A percentile compares a stretch with the other conserved stretches of the same genome.
phyloP scores from a whole-genome alignment of 495 filamentous ascomycete genomes.

The Penicillium bovifimosum region DNA sequence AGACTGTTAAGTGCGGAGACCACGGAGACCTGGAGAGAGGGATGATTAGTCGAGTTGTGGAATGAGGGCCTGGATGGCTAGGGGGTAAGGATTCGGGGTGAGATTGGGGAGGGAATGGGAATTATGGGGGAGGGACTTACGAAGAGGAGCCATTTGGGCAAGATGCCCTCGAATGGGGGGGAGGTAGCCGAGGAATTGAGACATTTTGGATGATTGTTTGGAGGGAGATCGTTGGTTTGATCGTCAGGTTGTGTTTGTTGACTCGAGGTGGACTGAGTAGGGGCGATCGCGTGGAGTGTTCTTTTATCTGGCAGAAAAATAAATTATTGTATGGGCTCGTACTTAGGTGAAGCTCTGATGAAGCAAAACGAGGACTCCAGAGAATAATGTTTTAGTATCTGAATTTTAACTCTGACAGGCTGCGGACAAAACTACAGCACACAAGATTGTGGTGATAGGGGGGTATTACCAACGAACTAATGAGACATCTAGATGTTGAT shows the following conservation, averaged over 20 bases:
- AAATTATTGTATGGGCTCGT: not conserved
- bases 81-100: not conserved
- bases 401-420: too few relatives aligned
- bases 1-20: constrained; percentile 74
- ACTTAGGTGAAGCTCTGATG: too few relatives aligned
- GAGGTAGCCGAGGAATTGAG: constrained; percentile 35
- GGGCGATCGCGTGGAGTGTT: too few relatives aligned
- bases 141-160: constrained; percentile 64
- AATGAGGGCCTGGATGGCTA: not conserved
- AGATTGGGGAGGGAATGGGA: not conserved
- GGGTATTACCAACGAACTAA: too few relatives aligned
- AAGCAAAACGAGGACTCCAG: too few relatives aligned
- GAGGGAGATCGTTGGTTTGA: not conserved
- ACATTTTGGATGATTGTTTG: constrained; percentile 19
- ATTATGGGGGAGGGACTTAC: constrained; percentile 32
- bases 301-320: not conserved
- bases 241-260: not conserved
- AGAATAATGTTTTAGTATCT: too few relatives aligned
- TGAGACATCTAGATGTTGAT: not conserved
- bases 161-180: constrained; percentile 51
- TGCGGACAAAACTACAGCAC: too few relatives aligned
- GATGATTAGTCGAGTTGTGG: not conserved
- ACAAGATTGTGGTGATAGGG: too few relatives aligned
- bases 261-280: not conserved
- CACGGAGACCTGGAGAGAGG: constrained; percentile 55